Conservation (phyloP, 148 eudicot genomes). For the Camellia granthamiana region DNA sequence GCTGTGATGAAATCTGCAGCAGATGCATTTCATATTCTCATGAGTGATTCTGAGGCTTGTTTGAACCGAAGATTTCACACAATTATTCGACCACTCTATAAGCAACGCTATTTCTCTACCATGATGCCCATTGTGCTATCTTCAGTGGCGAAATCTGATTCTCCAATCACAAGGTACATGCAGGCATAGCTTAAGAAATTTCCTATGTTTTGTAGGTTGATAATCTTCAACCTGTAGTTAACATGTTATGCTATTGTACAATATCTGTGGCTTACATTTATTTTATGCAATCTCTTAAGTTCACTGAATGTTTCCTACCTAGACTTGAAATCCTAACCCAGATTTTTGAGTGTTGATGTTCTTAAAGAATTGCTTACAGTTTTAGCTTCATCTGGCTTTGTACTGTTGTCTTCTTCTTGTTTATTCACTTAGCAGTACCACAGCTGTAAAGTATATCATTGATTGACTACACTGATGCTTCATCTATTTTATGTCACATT, state of each 20-base stretch:
- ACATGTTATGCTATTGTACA: neutral
- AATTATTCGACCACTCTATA: conserved; percentile 76
- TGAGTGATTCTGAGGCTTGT: conserved; percentile 86
- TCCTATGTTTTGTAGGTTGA: conserved; percentile 3
- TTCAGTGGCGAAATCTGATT: conserved; percentile 37
- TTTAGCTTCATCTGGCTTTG: neutral
- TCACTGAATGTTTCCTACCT: neutral
- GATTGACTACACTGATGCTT: neutral
- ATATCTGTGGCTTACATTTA: neutral
- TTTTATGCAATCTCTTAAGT: neutral
- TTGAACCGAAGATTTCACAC: conserved; percentile 76
- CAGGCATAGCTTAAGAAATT: neutral
- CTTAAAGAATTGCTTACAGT: neutral
- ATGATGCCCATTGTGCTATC: conserved; percentile 64
- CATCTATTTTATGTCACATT: neutral
- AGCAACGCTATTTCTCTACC: conserved; percentile 82
- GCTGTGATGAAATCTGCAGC: conserved; percentile 58
- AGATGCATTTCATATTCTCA: conserved; percentile 78
- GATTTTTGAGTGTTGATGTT: conserved; percentile 7
- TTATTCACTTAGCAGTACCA: neutral
- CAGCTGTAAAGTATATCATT: neutral
- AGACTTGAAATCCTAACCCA: neutral
- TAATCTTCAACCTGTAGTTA: neutral
- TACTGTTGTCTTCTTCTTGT: conserved; percentile 12
- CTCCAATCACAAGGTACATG: conserved; percentile 52